Evolutionary conservation across 1,284 basidiomycete genomes (phyloP), one percentile per base, ranked within the genome.

Genomic region (Serendipita sp.): DNA sequence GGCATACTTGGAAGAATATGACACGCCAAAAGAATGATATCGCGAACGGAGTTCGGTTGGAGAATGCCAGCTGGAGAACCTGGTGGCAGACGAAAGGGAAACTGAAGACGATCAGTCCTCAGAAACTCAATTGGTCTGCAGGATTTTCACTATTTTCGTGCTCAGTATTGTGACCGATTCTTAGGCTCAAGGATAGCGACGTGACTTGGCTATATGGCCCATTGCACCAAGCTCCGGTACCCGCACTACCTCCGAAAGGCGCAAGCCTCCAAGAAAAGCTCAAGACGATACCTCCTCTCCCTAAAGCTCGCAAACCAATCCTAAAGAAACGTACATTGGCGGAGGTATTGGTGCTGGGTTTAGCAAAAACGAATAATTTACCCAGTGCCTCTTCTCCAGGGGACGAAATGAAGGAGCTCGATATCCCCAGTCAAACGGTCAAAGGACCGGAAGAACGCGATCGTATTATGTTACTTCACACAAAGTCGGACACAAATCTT

Each of bases 21-120:
- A 99, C 95, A 60, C 85, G 91, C 67, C 91, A 93, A 78, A 99
- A 98, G 83, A 91, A 97, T 72, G 94, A 95, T 75, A 97, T 99
- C 71, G 85, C 93, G 12, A 99, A 99, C 72, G 95, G 95, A 60
- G 82, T 91, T 63, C 79, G 95, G 61, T 82, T 99, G 65, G 96
- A 99, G 78, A 99, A 99, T 71, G 96, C 96, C 2, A 91, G 87
- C 69, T 99, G 95, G 95, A 79, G 96, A 53, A 98, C 95, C 1
- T 99, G 96, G 95, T 95, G 94, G 82, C 98, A 99, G 76, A 95
- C 98, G 80, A 80, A 95, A 67, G 97, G 96, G 70, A 93, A 94
- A 67, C 82, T 99, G 64, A 92, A 90, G 76, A 99, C 95, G 0
- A 84, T 99, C 72, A 89, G 85, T 49, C 95, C 95, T 65, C 95